These are phyloP conservation scores for Monosporozyma unispora DNA, from an alignment of 805 yeast genomes.

Conservation along the genomic window DNA sequence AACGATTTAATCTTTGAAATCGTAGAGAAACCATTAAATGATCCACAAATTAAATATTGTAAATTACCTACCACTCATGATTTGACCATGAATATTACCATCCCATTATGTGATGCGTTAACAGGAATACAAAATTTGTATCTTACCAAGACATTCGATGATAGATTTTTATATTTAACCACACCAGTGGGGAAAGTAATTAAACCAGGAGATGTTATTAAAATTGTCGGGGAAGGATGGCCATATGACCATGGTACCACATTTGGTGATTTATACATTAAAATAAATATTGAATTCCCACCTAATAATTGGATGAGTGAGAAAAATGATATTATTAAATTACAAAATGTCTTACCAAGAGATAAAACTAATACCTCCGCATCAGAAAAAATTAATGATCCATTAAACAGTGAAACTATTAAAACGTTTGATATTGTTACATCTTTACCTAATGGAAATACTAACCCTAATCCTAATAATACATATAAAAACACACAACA, in stretches of 20 bases:
- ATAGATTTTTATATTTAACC: constrained; percentile 54
- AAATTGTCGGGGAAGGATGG: constrained; percentile 74
- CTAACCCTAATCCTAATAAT: not conserved
- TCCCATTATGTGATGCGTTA: constrained; percentile 74
- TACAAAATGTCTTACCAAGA: constrained; percentile 48
- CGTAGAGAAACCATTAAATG: constrained; percentile 37
- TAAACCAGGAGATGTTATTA: constrained; percentile 62
- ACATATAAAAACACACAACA: not conserved
- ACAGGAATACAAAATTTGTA: constrained; percentile 64
- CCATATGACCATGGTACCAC: constrained; percentile 37
- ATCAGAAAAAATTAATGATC: constrained; percentile 17
- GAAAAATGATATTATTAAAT: constrained; percentile 47
- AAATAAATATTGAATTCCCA: constrained; percentile 72
- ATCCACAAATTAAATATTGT: not conserved
- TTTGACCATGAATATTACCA: constrained; percentile 47
- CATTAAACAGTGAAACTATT: constrained; percentile 26
- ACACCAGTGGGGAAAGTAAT: constrained; percentile 74
- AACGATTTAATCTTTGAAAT: constrained; percentile 72
- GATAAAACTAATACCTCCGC: not conserved
- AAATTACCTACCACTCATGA: constrained; percentile 52
- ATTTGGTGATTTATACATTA: constrained; percentile 64
- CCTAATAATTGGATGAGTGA: constrained; percentile 78
- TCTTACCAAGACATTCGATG: constrained; percentile 68
- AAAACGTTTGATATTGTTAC: constrained; percentile 19
- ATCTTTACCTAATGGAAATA: constrained; percentile 5